Base-by-base conservation (phyloP, 305 asterid genomes). In the Plantago rigida region DNA sequence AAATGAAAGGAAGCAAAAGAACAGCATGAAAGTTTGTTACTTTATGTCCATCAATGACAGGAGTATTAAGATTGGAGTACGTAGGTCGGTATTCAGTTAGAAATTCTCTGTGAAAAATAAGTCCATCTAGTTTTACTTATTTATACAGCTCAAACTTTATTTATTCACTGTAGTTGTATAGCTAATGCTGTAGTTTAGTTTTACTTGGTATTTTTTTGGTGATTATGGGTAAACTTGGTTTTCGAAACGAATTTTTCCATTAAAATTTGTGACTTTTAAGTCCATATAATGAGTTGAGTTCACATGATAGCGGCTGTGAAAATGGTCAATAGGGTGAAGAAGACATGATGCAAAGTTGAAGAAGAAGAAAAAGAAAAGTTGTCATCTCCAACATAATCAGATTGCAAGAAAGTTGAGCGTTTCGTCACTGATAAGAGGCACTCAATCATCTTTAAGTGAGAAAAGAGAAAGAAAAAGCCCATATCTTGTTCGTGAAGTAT, bases 391-490 rank as follows among this genome's bases (percentile, higher is more conserved):
- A 60, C 60, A 62, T 62, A 22, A 22, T 22, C 26, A 22, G 26
- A 22, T 12, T 51, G 62, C 45, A 13, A 36, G 46, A 47, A 58
- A 59, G 57, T 65, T 66, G 71, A 49, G 48, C 10, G 60, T 62
- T 36, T 17, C 54, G 64, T 65, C 68, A 65, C 24, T 63, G 48
- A 62, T 13, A 51, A 29, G 17, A 9, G 3, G 39, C 39, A 31
- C 39, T 9, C 34, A 2, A 24, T 46, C 41, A 34, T 11, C 47
- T n/a, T 10, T 1, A 56, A 13, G 47, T 1, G 10, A 47, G 51
- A 39, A n/a, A 58, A 10, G 26, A 22, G 42, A 41, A 42, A 31
- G 3, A 47, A 12, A 58, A 17, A 9, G n/a, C 11, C 24, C 31
- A 11, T 47, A 42, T 39, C n/a, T 5, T n/a, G 28, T 52, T 31